Evolutionary conservation across 2,329 filamentous ascomycete genomes (phyloP), one percentile per base, ranked within the genome.

Genomic region (Colletotrichum aenigma): DNA sequence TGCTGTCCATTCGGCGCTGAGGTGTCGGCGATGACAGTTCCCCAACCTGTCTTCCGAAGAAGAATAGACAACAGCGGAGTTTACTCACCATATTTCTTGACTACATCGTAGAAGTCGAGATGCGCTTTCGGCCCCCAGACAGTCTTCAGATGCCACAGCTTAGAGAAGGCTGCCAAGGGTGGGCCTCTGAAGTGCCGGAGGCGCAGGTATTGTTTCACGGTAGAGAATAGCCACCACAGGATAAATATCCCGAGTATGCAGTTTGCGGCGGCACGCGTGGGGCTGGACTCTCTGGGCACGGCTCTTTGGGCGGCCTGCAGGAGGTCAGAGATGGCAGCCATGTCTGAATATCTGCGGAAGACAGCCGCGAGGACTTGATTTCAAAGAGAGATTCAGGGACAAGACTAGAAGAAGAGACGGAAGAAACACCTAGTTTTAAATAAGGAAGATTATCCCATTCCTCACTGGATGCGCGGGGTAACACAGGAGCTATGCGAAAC

Each of bases 111-210:
- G 34, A 84, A 80, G n/a, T 85, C 81, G 1, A 85, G 78, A 68
- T 85, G 80, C 9, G 81, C 81, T 30, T 76, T 80, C 8, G 83
- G 83, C 8, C 82, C 81, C 3, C 79, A 76, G 3, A 84, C 81
- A 24, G 77, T 78, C 28, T 76, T 78, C 8, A 84, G 77, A n/a
- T 87, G 78, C 84, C 85, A 88, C 72, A 84, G 78, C 60, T 84
- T 85, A 0, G 86, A 86, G 32, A 87, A 81, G 1, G 78, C 81
- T 4, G 85, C 85, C 3, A 82, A 71, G 15, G 77, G 77, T 6
- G 87, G 87, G 0, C 86, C 87, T 7, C 83, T 82, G 66, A 88
- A 81, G 72, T 86, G 82, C 15, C 84, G 82, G 12, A 88, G 83
- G 32, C 85, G 82, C 34, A 74, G 80, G 77, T 85, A 87, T 28